Base-by-base conservation (phyloP, 345 rosid genomes). In the Euphorbia peplus region DNA sequence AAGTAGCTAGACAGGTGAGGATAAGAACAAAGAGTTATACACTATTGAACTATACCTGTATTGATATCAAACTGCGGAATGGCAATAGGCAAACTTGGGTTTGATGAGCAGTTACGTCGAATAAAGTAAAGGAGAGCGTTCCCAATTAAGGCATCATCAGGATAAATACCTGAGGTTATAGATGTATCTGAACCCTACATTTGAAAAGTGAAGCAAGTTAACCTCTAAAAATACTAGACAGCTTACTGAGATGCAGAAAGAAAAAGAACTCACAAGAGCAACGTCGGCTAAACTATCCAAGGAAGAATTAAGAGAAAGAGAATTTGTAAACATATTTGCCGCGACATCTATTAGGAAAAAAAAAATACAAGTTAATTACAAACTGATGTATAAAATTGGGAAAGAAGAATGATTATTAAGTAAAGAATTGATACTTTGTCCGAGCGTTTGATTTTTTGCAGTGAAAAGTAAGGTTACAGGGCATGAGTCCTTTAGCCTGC, bases 391-490 rank as follows among this genome's bases (percentile, higher is more conserved):
- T 4, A 30, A 54, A 22, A 9, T 11, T n/a, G n/a, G n/a, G 29
- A 56, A 26, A 4, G 0, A 56, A 3, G n/a, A n/a, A n/a, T n/a
- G n/a, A n/a, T n/a, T n/a, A n/a, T 10, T 16, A 37, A 14, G 42
- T 13, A 21, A 32, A 12, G 2, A 8, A 26, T 35, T 50, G 25
- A 28, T 80, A 95, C 96, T 53, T 85, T 59, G 9, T 73, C 93
- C 96, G 41, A 95, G 70, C 8, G 99, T 69, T 8, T 16, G 81
- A 75, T 91, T 90, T 21, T 39, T 64, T 46, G 98, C 98, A 0
- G 99, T 90, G 62, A 87, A 58, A 8, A 95, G 85, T 42, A 81
- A 30, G 19, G 86, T 83, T 8, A 81, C 84, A 62, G 96, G 95
- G 75, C 95, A 90, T 59, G 85, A 64, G 37, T 88, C 89, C 3